Percentiles rank a stretch among this genome's conserved stretches.
These are phyloP conservation scores for Xylaria curta DNA, from an alignment of 495 filamentous ascomycete species.

Conservation along the genomic window DNA sequence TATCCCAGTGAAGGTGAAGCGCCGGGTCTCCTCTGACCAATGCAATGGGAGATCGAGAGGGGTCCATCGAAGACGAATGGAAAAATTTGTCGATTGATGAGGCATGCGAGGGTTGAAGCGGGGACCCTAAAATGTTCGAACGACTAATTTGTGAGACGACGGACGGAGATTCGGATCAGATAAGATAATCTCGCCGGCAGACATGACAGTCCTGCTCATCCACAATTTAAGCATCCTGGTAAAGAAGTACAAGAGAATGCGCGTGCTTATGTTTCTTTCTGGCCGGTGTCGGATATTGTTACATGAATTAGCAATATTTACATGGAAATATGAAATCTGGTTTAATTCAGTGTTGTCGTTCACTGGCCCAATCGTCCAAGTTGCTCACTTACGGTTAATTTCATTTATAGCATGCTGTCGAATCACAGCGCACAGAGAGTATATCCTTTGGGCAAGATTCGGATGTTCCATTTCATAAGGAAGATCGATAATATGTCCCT, in stretches of 20 bases:
- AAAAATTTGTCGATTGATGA: slow-evolving; percentile 11
- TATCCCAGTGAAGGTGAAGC: slow-evolving; percentile 10
- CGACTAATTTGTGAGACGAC: background rate
- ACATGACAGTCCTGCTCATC: background rate
- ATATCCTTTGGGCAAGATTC: background rate
- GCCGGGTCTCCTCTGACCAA: slow-evolving; percentile 1
- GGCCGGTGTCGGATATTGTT: slow-evolving; percentile 16
- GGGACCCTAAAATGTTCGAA: background rate
- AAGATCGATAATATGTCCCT: background rate
- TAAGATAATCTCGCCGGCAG: slow-evolving; percentile 12
- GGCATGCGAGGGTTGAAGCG: background rate
- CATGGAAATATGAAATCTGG: background rate
- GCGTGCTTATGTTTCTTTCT: background rate
- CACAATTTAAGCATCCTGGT: background rate
- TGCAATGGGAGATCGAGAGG: background rate
- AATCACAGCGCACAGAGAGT: background rate
- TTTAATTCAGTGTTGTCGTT: background rate
- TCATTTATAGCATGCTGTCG: background rate
- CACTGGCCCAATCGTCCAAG: background rate
- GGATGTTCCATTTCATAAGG: background rate
- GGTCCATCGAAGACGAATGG: background rate
- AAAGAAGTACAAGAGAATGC: background rate
- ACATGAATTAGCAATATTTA: background rate
- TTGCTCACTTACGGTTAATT: background rate
- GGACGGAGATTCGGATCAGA: slow-evolving; percentile 20